phyloP scores from a whole-genome alignment of 257 asterid species.

The Solanum boliviense region DNA sequence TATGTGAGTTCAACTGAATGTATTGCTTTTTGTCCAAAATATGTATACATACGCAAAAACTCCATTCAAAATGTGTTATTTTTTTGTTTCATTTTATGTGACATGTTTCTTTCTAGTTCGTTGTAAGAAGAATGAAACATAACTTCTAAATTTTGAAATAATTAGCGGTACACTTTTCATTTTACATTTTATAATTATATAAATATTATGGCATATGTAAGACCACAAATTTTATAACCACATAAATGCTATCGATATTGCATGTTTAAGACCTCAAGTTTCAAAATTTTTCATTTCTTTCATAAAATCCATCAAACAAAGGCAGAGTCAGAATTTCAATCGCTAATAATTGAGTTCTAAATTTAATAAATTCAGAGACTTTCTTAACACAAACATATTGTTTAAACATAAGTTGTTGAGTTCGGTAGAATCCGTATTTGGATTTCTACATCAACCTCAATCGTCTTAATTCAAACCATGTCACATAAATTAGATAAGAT shows the following conservation, averaged over 20 bases:
- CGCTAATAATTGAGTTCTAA: too few relatives aligned
- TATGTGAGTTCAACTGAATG: not conserved
- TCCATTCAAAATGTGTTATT: too few relatives aligned
- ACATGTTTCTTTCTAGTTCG: too few relatives aligned
- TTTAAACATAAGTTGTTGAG: not conserved
- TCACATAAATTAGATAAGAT: not conserved
- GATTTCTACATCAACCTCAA: too few relatives aligned
- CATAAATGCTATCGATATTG: not conserved
- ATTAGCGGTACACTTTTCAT: not conserved
- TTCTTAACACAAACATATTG: too few relatives aligned
- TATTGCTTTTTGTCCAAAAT: not conserved
- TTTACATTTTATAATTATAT: not conserved
- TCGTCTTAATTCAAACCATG: not conserved
- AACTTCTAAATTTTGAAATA: too few relatives aligned
- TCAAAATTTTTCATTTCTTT: not conserved
- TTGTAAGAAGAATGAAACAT: too few relatives aligned
- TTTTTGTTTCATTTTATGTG: too few relatives aligned
- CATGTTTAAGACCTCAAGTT: not conserved
- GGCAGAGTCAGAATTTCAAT: not conserved
- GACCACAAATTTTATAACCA: not conserved
- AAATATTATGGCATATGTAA: rapidly evolving
- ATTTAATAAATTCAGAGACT: too few relatives aligned
- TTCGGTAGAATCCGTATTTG: too few relatives aligned
- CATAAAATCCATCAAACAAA: not conserved
- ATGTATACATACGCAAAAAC: too few relatives aligned